Evolutionary conservation across 306 rosid species (phyloP), one percentile per base, ranked within the genome.

Genomic region (Pueraria montana): DNA sequence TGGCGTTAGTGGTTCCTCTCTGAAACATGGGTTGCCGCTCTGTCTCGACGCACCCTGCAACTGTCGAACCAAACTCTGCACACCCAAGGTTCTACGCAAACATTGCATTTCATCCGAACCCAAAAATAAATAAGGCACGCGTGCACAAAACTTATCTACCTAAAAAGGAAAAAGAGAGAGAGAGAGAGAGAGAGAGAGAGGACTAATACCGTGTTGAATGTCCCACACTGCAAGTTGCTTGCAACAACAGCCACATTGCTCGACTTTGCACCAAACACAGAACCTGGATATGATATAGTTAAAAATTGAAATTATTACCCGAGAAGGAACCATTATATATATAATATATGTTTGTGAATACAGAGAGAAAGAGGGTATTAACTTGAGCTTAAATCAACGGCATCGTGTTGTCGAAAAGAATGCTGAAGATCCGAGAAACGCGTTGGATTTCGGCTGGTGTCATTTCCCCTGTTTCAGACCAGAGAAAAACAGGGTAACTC

Each of bases 311-410:
- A 46, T 53, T n/a, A 5, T 36, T 70, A 36, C 20, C 17, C 63
- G 27, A 58, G 38, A 77, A 77, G 16, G 26, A 36, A 27, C 36
- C 26, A 11, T 7, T 69, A 45, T 56, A 32, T 8, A 24, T 14
- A 18, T 66, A 0, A 1, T 77, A 43, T 34, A 78, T 59, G 74
- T 11, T 77, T 50, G 7, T 27, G 30, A 9, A 43, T 4, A 68
- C 18, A 45, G 38, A 43, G 58, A 72, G 83, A 56, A 58, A 66
- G 74, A 73, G 82, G 76, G 59, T 79, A 64, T 16, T 32, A 79
- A 92, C 97, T 94, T 91, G 94, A 77, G 86, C 88, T 90, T 93
- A 93, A 91, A 93, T 88, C 94, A 89, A 91, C 86, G 84, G 93
- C 91, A 87, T 89, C 88, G 38, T 90, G 88, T 46, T 74, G 92